Base-by-base conservation (phyloP, 1,139 yeast species). In the Blastobotrys arbuscula region DNA sequence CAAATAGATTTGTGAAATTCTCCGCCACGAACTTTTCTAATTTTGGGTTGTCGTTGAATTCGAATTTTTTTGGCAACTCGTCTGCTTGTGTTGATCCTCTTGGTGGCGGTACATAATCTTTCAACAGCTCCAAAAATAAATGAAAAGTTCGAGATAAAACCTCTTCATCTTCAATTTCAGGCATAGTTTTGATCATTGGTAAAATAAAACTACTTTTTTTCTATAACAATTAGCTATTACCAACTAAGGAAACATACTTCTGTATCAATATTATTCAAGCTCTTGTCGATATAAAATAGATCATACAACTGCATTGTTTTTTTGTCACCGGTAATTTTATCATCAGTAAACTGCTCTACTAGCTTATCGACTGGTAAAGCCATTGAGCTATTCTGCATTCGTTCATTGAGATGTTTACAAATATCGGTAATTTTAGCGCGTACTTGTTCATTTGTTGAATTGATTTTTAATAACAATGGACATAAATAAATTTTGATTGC, bases 401-500 rank as follows among this genome's bases (percentile, higher is more conserved):
- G 72, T 1, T 88, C 81, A 47, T 84, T 74, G 18, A 87, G 60
- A 60, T 84, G 82, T 54, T 81, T 82, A 44, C 87, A 73, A 23
- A 83, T 77, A 53, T 80, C 79, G 39, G 83, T 74, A 2, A 90
- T 82, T 45, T 84, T 82, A 40, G 76, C 71, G 51, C 94, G 73
- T 1, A 85, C 95, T n/a, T 76, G 69, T 0, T 73, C 70, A 63
- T 85, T 77, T 2, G 82, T 78, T 35, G 97, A 88, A 3, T 84
- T 78, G 51, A 90, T 73, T 62, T 92, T 92, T 52, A 90, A 70
- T 35, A 92, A 67, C 36, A 90, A 64, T 1, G 98, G 97, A 2
- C 89, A 75, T 43, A 92, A 71, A 61, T 85, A 92, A 1, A 78
- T 65, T 18, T 74, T 73, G 38, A 92, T 64, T 12, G 83, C 69